Evolutionary conservation across 805 yeast species (phyloP).

Genomic region (Pichia occidentalis): DNA sequence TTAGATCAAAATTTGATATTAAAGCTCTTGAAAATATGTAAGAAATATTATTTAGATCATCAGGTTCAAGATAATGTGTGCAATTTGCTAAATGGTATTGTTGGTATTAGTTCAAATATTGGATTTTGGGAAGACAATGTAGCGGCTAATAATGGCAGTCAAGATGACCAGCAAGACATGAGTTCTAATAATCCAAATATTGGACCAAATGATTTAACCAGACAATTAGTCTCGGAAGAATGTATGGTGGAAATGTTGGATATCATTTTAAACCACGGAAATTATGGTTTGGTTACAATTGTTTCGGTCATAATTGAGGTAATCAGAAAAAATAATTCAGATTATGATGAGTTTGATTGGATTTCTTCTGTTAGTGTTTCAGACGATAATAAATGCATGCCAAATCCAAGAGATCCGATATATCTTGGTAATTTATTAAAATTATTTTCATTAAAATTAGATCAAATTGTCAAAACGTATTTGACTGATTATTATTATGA

Average conservation of each 20-base stretch:
- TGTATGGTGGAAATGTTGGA: constrained; percentile 62
- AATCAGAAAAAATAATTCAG: constrained; percentile 90
- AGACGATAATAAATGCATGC: constrained; percentile 44
- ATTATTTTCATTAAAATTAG: constrained; percentile 50
- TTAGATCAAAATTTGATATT: constrained; percentile 64
- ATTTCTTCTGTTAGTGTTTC: constrained; percentile 20
- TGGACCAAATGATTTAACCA: constrained; percentile 91
- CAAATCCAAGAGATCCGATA: constrained; percentile 84
- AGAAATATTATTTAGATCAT: constrained; percentile 26
- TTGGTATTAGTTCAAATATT: constrained; percentile 40
- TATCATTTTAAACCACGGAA: constrained; percentile 72
- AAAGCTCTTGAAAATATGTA: constrained; percentile 64
- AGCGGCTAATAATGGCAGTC: constrained; percentile 7
- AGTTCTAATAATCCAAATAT: constrained; percentile 67
- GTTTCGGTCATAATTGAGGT: constrained; percentile 91
- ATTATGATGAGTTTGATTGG: constrained; percentile 61
- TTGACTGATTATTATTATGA: constrained; percentile 25
- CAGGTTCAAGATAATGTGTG: constrained; percentile 37
- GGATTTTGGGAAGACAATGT: constrained; percentile 29
- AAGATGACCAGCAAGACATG: constrained; percentile 42
- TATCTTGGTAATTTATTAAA: constrained; percentile 80
- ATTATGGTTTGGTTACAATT: constrained; percentile 78
- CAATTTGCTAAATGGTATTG: constrained; percentile 86
- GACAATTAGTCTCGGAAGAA: constrained; percentile 74
- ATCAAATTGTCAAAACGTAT: constrained; percentile 27